A percentile compares a stretch with the other conserved stretches of the same genome.
phyloP scores from a whole-genome alignment of 257 asterid species.

The Penstemon newberryi region DNA sequence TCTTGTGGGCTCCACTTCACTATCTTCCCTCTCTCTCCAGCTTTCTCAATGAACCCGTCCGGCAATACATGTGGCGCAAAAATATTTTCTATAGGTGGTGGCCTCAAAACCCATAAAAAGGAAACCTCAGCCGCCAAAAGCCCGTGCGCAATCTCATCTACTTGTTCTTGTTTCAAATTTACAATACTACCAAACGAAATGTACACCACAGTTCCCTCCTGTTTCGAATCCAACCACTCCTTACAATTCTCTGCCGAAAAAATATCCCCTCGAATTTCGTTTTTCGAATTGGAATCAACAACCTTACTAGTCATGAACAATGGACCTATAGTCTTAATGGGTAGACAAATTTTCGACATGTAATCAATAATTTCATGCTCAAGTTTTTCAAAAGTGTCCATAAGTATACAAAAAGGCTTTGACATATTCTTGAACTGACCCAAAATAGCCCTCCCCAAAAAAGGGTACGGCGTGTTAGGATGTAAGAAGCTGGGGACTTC shows the following conservation, averaged over 20 bases:
- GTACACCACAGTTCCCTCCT: constrained; percentile 61
- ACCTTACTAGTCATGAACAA: constrained; percentile 34
- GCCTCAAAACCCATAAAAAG: constrained; percentile 69
- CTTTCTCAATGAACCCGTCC: constrained; percentile 49
- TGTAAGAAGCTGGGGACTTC: constrained; percentile 66
- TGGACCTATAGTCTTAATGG: constrained; percentile 68
- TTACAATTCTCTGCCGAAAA: constrained; percentile 44
- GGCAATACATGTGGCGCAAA: constrained; percentile 45
- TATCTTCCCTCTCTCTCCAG: constrained; percentile 53
- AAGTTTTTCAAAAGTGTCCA: constrained; percentile 70
- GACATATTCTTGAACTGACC: constrained; percentile 56
- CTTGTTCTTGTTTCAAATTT: constrained; percentile 56
- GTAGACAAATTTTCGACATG: constrained; percentile 45
- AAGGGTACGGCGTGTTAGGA: constrained; percentile 39
- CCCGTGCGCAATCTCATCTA: constrained; percentile 67
- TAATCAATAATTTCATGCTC: constrained; percentile 43
- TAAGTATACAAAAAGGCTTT: constrained; percentile 48
- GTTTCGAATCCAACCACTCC: constrained; percentile 60
- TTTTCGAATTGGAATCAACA: neutral
- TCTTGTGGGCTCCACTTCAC: constrained; percentile 83
- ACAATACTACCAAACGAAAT: constrained; percentile 78
- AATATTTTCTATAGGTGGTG: constrained; percentile 30
- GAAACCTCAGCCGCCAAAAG: constrained; percentile 45
- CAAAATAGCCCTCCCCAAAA: constrained; percentile 44
- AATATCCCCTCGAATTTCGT: constrained; percentile 43